Evolutionary conservation across 306 rosid species (phyloP).

Genomic region (Begonia peltatifolia): DNA sequence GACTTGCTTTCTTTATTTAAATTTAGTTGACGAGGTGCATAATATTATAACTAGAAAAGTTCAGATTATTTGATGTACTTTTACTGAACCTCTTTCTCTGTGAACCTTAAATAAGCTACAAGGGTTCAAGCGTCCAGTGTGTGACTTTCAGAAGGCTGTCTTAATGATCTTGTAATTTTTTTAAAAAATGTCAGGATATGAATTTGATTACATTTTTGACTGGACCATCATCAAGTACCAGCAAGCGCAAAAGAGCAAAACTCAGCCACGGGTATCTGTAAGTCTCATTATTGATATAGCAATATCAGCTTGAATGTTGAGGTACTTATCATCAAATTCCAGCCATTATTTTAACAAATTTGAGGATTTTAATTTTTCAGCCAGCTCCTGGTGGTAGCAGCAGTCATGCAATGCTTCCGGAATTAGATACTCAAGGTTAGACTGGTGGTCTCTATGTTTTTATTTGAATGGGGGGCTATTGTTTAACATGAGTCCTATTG

Average conservation of each 20-base stretch:
- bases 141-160: too few relatives aligned
- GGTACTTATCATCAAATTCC: constrained; percentile 5
- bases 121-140: too few relatives aligned
- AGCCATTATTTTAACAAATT: constrained; percentile 12
- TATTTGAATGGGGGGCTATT: too few relatives aligned
- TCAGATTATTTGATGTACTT: too few relatives aligned
- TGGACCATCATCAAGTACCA: constrained; percentile 88
- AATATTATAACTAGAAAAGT: too few relatives aligned
- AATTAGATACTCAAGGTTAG: constrained; percentile 55
- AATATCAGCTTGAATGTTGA: too few relatives aligned
- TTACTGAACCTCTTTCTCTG: too few relatives aligned
- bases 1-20: too few relatives aligned
- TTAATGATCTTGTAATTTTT: neutral
- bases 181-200: constrained; percentile 46
- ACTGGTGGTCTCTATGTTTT: too few relatives aligned
- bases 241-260: constrained; percentile 66
- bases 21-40: too few relatives aligned
- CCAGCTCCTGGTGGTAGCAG: constrained; percentile 45
- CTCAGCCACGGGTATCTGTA: constrained; percentile 44
- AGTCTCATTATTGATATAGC: constrained; percentile 13
- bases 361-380: constrained; percentile 27
- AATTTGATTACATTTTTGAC: constrained; percentile 74
- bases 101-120: too few relatives aligned
- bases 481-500: too few relatives aligned
- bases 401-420: constrained; percentile 31